phyloP scores from a whole-genome alignment of 2,329 filamentous ascomycete species.

The Colletotrichum limetticola region DNA sequence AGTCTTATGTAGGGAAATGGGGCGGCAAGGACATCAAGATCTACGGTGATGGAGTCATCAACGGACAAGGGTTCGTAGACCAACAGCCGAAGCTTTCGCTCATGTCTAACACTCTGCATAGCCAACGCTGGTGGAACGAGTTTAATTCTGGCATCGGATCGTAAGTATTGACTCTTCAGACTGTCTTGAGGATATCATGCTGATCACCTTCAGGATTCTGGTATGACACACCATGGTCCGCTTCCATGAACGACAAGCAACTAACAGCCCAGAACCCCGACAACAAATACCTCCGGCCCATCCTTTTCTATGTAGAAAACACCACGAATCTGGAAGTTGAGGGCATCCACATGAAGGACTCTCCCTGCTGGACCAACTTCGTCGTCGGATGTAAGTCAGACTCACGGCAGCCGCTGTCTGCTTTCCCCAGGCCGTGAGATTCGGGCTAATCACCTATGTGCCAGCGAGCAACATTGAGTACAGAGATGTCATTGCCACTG shows the following conservation, averaged over 20 bases:
- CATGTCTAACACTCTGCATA: not conserved
- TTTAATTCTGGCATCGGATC: conserved; percentile 45
- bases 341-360: conserved; percentile 70
- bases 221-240: conserved; percentile 8
- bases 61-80: conserved; percentile 58
- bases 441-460: not conserved
- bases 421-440: not conserved
- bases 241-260: not conserved
- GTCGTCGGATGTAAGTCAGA: conserved; percentile 58
- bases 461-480: conserved; percentile 60
- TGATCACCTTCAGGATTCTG: conserved; percentile 45
- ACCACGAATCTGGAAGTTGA: conserved; percentile 67
- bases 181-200: not conserved
- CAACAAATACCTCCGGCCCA: conserved; percentile 68
- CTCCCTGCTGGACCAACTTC: conserved; percentile 73
- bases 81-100: too few relatives aligned
- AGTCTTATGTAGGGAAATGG: conserved; percentile 61
- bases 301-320: conserved; percentile 71
- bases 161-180: conserved; percentile 20
- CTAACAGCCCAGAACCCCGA: conserved; percentile 56
- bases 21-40: conserved; percentile 71
- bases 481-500: conserved; percentile 64
- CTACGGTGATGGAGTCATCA: conserved; percentile 66
- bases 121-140: conserved; percentile 55
- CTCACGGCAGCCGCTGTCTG: too few relatives aligned